phyloP scores from a whole-genome alignment of 2,329 filamentous ascomycete species.

The Phoma sp. region DNA sequence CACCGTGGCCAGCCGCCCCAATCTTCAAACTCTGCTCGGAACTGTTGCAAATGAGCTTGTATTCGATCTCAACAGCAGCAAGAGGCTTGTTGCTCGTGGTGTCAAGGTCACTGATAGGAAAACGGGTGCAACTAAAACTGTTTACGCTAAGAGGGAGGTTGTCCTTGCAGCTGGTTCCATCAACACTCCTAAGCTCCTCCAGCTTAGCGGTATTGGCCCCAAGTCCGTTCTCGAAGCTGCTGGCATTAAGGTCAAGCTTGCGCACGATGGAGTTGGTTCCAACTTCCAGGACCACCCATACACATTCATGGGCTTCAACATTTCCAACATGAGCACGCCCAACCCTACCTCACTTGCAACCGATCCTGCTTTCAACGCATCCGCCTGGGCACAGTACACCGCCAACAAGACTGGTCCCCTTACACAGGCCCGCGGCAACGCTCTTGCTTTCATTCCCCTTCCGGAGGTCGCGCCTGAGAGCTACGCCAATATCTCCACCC shows the following conservation, averaged over 20 bases:
- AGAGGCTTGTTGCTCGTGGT: constrained; percentile 31
- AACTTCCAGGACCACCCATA: constrained; percentile 47
- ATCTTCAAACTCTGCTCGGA: constrained; percentile 38
- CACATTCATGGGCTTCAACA: constrained; percentile 28
- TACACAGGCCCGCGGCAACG: constrained; percentile 36
- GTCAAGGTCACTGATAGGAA: constrained; percentile 35
- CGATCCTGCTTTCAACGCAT: constrained; percentile 37
- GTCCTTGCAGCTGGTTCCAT: constrained; percentile 65
- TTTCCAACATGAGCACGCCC: constrained; percentile 29
- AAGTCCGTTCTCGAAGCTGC: constrained; percentile 35
- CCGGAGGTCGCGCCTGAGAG: constrained; percentile 28
- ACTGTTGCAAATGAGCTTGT: constrained; percentile 32
- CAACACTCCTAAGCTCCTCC: constrained; percentile 63
- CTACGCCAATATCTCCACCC: constrained; percentile 25
- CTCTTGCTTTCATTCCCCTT: constrained; percentile 37
- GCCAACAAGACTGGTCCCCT: constrained; percentile 37
- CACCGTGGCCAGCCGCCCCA: constrained; percentile 35
- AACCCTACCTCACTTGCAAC: constrained; percentile 31
- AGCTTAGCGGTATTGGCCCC: constrained; percentile 43
- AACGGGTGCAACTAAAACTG: constrained; percentile 22
- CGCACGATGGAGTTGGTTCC: constrained; percentile 39
- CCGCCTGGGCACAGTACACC: constrained; percentile 37
- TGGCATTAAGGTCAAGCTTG: constrained; percentile 35
- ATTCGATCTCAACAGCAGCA: constrained; percentile 25
- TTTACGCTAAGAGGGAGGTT: constrained; percentile 57